These are phyloP conservation scores for Camellia sinensis DNA, from an alignment of 148 eudicot genomes.

Conservation along the genomic window DNA sequence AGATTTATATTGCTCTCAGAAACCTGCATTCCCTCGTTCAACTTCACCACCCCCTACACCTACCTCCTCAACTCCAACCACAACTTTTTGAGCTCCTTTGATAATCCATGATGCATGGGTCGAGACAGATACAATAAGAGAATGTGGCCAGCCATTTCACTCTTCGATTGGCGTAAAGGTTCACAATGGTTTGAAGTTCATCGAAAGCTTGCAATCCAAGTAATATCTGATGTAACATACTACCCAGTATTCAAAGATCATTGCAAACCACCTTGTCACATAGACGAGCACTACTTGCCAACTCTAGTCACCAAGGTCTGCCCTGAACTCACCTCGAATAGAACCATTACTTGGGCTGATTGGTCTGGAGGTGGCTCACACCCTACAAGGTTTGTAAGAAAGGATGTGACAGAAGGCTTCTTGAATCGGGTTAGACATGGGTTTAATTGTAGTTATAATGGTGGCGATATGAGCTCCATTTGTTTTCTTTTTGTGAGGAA, in stretches of 20 bases:
- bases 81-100: conserved; percentile 53
- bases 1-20: conserved; percentile 81
- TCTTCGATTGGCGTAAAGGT: conserved; percentile 81
- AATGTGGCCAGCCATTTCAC: conserved; percentile 50
- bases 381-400: conserved; percentile 32
- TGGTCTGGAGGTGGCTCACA: conserved; percentile 55
- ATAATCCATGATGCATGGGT: conserved; percentile 46
- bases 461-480: conserved; percentile 19
- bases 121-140: conserved; percentile 74
- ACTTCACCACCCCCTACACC: conserved; percentile 67
- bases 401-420: conserved; percentile 32
- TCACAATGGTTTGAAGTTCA: conserved; percentile 91
- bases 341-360: conserved; percentile 55
- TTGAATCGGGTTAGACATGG: conserved; percentile 28
- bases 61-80: conserved; percentile 63
- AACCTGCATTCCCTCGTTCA: conserved; percentile 81
- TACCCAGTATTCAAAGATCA: conserved; percentile 47
- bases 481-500: conserved; percentile 56
- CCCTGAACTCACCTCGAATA: conserved; percentile 39
- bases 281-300: conserved; percentile 86
- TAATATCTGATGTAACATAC: conserved; percentile 52
- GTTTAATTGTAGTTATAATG: conserved; percentile 40
- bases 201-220: conserved; percentile 47
- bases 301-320: conserved; percentile 58
- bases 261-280: conserved; percentile 72